Conservation (phyloP, 192 early-diverging fungal species). For the Coemansia interrupta region DNA sequence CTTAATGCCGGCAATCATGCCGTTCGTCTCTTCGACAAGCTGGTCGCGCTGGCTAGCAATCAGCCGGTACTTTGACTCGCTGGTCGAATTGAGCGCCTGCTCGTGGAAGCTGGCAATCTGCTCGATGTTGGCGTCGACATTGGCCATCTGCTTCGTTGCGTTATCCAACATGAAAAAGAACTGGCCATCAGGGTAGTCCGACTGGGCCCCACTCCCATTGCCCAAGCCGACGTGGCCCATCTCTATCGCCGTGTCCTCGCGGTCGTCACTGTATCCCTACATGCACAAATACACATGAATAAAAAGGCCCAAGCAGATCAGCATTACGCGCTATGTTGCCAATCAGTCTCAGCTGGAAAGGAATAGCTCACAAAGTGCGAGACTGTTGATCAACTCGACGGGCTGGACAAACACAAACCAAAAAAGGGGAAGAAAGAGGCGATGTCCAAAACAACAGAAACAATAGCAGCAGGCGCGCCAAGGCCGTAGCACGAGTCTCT, state of each 20-base stretch:
- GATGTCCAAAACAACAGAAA: too few relatives aligned
- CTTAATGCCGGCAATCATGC: constrained; percentile 34
- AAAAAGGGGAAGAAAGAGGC: too few relatives aligned
- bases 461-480: too few relatives aligned
- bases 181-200: constrained; percentile 27
- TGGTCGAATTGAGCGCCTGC: constrained; percentile 45
- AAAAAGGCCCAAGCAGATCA: too few relatives aligned
- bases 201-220: constrained; percentile 8
- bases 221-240: constrained; percentile 22
- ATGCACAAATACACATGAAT: too few relatives aligned
- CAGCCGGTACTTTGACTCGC: constrained; percentile 43
- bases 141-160: constrained; percentile 34
- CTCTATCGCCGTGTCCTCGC: constrained; percentile 43
- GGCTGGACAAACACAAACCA: too few relatives aligned
- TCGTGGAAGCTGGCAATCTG: constrained; percentile 44
- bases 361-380: too few relatives aligned
- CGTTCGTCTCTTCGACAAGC: constrained; percentile 41
- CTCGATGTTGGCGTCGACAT: constrained; percentile 36
- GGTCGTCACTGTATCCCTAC: constrained; percentile 39
- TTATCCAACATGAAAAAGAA: constrained; percentile 38
- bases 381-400: too few relatives aligned
- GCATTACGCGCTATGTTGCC: too few relatives aligned
- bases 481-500: too few relatives aligned
- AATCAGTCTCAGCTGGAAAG: too few relatives aligned
- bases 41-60: constrained; percentile 46